Conservation (phyloP, 2,329 filamentous ascomycete genomes). For the Boeremia lycopersici region DNA sequence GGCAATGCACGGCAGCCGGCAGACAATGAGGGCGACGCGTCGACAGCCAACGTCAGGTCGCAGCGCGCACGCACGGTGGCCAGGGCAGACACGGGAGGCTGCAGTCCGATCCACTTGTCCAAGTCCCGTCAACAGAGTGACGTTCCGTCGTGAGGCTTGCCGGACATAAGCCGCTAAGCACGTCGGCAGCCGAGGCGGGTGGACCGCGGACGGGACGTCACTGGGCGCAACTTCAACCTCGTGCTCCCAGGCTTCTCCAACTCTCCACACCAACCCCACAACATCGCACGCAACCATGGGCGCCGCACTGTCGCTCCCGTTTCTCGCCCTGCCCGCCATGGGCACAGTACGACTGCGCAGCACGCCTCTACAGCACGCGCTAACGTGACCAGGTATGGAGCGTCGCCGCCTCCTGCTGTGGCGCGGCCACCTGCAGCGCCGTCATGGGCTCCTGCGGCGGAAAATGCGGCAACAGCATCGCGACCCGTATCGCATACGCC, state of each 20-base stretch:
- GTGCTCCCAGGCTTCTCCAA: slow-evolving; percentile 11
- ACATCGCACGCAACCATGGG: slow-evolving; percentile 67
- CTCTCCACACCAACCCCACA: slow-evolving; percentile 13
- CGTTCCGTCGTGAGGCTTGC: neutral
- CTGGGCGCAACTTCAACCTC: slow-evolving; percentile 22
- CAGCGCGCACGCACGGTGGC: neutral
- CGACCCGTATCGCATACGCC: slow-evolving; percentile 94
- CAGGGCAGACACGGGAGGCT: too few species aligned
- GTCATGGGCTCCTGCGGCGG: slow-evolving; percentile 88
- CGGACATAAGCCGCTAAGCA: slow-evolving; percentile 31
- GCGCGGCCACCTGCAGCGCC: slow-evolving; percentile 93
- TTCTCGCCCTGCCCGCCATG: slow-evolving; percentile 85
- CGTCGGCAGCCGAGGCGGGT: slow-evolving; percentile 18
- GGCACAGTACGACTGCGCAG: slow-evolving; percentile 70
- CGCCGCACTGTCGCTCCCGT: slow-evolving; percentile 84
- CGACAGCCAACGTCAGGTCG: neutral
- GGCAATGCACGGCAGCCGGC: slow-evolving; percentile 11
- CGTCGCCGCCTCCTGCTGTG: slow-evolving; percentile 88
- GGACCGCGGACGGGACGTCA: slow-evolving; percentile 4
- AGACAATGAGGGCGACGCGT: neutral
- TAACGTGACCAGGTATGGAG: slow-evolving; percentile 67
- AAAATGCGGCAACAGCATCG: slow-evolving; percentile 97
- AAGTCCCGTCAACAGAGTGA: neutral
- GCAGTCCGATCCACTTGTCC: neutral
- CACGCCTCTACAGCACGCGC: slow-evolving; percentile 7